These are phyloP conservation scores for Monilinia vaccinii-corymbosi DNA, from an alignment of 2,329 filamentous ascomycete genomes.

Conservation along the genomic window DNA sequence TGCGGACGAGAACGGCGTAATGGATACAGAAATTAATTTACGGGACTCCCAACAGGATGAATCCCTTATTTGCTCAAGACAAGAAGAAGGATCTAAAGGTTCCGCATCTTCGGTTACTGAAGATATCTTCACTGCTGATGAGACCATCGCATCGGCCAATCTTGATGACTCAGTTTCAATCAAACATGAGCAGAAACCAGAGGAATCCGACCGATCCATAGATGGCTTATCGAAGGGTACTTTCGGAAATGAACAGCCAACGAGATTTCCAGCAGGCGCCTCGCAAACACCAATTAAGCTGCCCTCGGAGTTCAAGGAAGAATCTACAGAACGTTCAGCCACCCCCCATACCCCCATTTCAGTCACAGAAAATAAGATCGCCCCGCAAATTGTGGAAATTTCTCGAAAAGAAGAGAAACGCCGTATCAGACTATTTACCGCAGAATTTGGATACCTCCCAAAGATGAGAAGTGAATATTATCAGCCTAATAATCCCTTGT, in stretches of 20 bases:
- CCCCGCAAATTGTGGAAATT: not conserved
- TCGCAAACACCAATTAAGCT: conserved; percentile 19
- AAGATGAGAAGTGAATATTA: conserved; percentile 14
- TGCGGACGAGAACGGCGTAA: not conserved
- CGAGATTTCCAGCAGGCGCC: conserved; percentile 11
- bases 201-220: not conserved
- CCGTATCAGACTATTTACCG: conserved; percentile 12
- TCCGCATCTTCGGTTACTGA: not conserved
- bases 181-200: no score
- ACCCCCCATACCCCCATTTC: not conserved
- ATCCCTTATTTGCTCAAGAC: not conserved
- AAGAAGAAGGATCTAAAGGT: not conserved
- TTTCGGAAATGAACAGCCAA: not conserved
- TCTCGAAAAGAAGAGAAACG: not conserved
- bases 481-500: conserved; percentile 20
- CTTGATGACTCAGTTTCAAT: not conserved
- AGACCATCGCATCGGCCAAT: not conserved
- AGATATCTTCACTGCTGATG: not conserved
- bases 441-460: conserved; percentile 10
- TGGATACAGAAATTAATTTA: not conserved
- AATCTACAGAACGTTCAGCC: not conserved
- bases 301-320: conserved; percentile 13
- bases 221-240: not conserved
- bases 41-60: not conserved
- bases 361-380: not conserved